Base-by-base conservation (phyloP, 768 basidiomycete genomes). In the Boletus tylopilopsis region DNA sequence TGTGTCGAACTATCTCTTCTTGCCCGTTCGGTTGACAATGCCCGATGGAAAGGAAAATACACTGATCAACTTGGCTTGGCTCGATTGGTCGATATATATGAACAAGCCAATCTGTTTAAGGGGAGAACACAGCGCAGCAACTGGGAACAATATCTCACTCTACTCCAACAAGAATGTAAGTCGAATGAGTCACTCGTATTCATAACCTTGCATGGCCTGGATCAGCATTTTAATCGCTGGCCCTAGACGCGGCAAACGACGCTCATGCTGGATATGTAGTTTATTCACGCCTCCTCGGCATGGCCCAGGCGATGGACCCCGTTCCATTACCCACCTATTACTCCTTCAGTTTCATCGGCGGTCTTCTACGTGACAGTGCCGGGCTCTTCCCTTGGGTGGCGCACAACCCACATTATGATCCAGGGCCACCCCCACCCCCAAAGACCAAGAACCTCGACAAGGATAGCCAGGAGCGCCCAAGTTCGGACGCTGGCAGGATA, bases 21-120 rank as follows among this genome's bases (percentile, higher is more conserved):
- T 19, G 87, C 87, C 15, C 76, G 81, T 27, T 79, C 80, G 0
- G 85, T 81, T 37, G 89, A 90, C 60, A 84, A 85, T 54, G 69
- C 69, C 6, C 76, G 73, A 25, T 90, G 88, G 87, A 83, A 85
- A 66, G 88, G 87, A 34, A 77, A 71, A 50, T 90, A 87, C 57
- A 73, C 64, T n/a, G 50, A 60, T 5, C 71, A 76, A 10, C 74
- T 91, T 32, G 84, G 86, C 16, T 74, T 90, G 9, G 74, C 85
- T 23, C 76, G 82, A 16, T 73, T 91, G 1, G 70, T 82, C n/a
- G 80, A 83, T 55, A 66, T 68, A 2, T 91, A 90, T 47, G 72
- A 82, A 51, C 69, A 74, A 33, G 69, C 73, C 12, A 58, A 68
- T 0, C 64, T 91, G 22, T 45, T 59, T 3, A 91, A 91, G 58